These are phyloP conservation scores for Boechera divaricarpa DNA, from an alignment of 345 rosid species.

Conservation along the genomic window DNA sequence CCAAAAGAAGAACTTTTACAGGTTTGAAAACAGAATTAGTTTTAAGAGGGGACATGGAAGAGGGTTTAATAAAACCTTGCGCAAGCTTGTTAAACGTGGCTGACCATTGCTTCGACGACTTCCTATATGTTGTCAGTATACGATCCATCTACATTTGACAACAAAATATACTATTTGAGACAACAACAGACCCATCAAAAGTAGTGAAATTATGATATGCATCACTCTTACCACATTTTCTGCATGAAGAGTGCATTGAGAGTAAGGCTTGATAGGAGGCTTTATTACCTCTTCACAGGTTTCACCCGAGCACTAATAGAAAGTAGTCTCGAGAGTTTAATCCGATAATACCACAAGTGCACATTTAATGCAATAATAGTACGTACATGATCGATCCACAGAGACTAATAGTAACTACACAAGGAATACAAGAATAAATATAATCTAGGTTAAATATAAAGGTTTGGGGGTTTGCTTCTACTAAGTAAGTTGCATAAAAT, in stretches of 20 bases:
- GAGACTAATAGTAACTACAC: no score
- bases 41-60: background rate
- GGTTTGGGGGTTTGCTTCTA: no score
- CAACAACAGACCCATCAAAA: background rate
- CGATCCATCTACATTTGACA: slow-evolving; percentile 70
- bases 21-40: slow-evolving; percentile 6
- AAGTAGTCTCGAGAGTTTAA: no score
- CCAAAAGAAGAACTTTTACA: slow-evolving; percentile 17
- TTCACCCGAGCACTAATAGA: no score
- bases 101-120: slow-evolving; percentile 98
- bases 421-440: no score
- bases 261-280: slow-evolving; percentile 54
- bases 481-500: no score
- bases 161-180: slow-evolving; percentile 1
- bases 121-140: slow-evolving; percentile 76
- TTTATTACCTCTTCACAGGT: no score
- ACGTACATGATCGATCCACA: no score
- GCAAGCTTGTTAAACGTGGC: slow-evolving; percentile 93
- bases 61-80: slow-evolving; percentile 59
- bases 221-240: slow-evolving; percentile 81
- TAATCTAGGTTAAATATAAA: no score
- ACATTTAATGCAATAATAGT: no score
- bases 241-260: slow-evolving; percentile 95
- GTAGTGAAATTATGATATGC: background rate
- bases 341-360: no score